Conservation (phyloP, 306 rosid species). For the Prunus kanzakura region DNA sequence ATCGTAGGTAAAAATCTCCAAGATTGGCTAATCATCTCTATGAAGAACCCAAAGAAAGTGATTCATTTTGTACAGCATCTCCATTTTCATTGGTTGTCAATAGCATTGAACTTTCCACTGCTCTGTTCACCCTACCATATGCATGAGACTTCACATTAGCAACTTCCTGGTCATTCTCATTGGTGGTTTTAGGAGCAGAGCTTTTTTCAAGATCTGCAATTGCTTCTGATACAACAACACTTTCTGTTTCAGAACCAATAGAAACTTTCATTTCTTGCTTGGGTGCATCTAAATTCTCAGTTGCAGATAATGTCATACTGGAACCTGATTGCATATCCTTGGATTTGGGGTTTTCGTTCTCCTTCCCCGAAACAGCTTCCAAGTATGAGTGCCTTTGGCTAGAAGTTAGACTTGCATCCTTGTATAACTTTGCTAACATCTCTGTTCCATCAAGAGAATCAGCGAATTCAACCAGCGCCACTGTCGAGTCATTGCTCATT, state of each 20-base stretch:
- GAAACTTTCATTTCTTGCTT: neutral
- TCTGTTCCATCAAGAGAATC: slow-evolving; percentile 15
- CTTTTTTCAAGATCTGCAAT: neutral
- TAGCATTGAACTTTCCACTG: neutral
- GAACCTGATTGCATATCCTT: neutral
- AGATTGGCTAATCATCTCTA: neutral
- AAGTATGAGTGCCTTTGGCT: slow-evolving; percentile 10
- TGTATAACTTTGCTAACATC: neutral
- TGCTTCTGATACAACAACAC: neutral
- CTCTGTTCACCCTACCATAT: neutral
- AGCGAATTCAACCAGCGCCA: slow-evolving; percentile 16
- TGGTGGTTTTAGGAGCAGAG: neutral
- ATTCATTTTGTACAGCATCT: neutral
- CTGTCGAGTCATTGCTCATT: slow-evolving; percentile 1
- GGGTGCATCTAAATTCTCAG: neutral
- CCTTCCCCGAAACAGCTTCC: neutral
- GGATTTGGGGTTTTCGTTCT: neutral
- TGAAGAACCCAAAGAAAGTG: neutral
- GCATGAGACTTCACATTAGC: neutral
- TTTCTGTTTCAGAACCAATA: slow-evolving; percentile 3
- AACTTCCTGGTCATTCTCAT: neutral
- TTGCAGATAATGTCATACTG: neutral
- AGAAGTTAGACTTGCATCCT: neutral
- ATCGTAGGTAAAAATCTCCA: neutral
- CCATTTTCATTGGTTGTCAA: neutral